These are phyloP conservation scores for Saccharomyces mikatae DNA, from an alignment of 805 yeast species.

Conservation along the genomic window DNA sequence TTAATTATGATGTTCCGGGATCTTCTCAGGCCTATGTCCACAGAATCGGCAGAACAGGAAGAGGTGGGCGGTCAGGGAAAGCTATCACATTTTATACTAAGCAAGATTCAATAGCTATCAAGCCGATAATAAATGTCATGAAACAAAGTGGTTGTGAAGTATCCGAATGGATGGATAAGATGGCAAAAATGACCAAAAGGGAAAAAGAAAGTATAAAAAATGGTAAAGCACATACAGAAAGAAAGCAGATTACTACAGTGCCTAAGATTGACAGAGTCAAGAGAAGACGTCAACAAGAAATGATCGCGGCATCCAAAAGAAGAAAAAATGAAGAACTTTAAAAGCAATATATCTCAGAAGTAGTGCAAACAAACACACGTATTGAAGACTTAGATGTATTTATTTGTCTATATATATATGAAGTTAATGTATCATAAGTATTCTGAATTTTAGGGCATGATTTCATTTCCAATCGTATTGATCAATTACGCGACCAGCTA, in stretches of 20 bases:
- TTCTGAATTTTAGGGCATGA: background rate
- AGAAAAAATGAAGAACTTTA: slow-evolving; percentile 33
- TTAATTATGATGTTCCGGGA: slow-evolving; percentile 93
- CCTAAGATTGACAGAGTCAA: slow-evolving; percentile 60
- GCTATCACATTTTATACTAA: slow-evolving; percentile 92
- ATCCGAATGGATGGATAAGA: slow-evolving; percentile 73
- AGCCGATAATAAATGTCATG: slow-evolving; percentile 89
- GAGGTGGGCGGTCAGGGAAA: slow-evolving; percentile 80
- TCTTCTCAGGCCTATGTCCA: slow-evolving; percentile 93
- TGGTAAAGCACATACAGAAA: slow-evolving; percentile 40
- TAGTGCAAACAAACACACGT: background rate
- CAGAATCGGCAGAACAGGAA: slow-evolving; percentile 97
- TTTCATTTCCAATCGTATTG: background rate
- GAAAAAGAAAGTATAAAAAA: slow-evolving; percentile 55
- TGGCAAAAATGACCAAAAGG: slow-evolving; percentile 54
- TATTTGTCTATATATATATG: background rate
- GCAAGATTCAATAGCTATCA: slow-evolving; percentile 68
- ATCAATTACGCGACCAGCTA: background rate
- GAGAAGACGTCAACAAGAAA: slow-evolving; percentile 53
- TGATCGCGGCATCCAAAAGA: slow-evolving; percentile 69
- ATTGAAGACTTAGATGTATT: background rate
- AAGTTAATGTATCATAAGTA: background rate
- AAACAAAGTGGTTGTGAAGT: slow-evolving; percentile 76
- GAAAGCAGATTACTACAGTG: slow-evolving; percentile 78
- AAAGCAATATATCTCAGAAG: background rate